Conservation (phyloP, 257 asterid species). For the Datura wrightii region DNA sequence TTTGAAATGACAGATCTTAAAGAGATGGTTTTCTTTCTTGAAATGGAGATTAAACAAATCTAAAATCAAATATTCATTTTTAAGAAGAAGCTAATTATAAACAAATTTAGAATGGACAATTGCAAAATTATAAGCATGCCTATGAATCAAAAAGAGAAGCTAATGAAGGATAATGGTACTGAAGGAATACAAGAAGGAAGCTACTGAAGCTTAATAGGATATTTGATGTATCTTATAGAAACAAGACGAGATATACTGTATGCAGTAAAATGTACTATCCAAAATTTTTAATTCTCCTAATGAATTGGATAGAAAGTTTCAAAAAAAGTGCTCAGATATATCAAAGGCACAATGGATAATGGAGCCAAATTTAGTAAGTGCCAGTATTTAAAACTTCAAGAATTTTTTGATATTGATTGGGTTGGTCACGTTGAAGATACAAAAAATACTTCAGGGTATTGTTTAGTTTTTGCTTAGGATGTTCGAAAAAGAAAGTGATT, state of each 20-base stretch:
- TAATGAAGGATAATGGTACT: background rate
- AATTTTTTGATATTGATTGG: constrained; percentile 4
- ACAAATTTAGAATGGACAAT: background rate
- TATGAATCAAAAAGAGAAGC: constrained; percentile 30
- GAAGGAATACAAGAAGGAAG: background rate
- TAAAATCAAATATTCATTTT: background rate
- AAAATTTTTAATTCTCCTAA: background rate
- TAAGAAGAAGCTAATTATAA: background rate
- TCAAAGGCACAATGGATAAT: background rate
- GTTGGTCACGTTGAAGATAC: background rate
- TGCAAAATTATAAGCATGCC: background rate
- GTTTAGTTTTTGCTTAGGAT: background rate
- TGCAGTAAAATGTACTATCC: constrained; percentile 17
- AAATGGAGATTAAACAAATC: background rate
- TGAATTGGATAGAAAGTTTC: background rate
- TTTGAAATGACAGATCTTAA: background rate
- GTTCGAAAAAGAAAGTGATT: background rate
- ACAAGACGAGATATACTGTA: background rate
- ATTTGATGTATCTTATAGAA: constrained; percentile 10
- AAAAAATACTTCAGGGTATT: background rate
- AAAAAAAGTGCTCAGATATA: constrained; percentile 14
- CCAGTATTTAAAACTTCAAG: background rate
- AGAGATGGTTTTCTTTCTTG: constrained; percentile 6
- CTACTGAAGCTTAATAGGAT: constrained; percentile 20
- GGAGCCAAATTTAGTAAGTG: background rate